Base-by-base conservation (phyloP, 192 early-diverging fungal genomes). In the Coemansia reversa region DNA sequence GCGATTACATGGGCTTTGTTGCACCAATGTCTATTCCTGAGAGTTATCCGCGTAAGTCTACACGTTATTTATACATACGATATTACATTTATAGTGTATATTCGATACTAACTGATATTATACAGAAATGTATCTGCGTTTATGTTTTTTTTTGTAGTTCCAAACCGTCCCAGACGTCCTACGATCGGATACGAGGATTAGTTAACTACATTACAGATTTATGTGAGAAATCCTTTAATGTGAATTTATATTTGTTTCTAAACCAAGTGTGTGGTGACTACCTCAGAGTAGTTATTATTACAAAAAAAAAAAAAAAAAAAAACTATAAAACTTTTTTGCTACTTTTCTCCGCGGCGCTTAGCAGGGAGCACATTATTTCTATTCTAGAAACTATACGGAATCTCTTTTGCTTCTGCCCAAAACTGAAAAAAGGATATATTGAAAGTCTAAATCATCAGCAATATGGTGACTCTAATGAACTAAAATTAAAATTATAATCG, bases 41-140 rank as follows among this genome's bases (percentile, higher is more conserved):
- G 49, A 60, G 60, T 55, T 79, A 79, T 54, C 76, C 76, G 23
- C 72, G 74, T 75, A 75, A 75, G 74, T 70, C 7, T 42, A 60
- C 27, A 11, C 24, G 42, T 23, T 60, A 33, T 24, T 19, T 11
- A 39, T 20, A 30, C 3, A 35, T 57, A 1, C 30, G 25, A 16
- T 7, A 5, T 32, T 32, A 5, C 30, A 32, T 32, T 32, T 32
- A 29, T 39, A 39, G 1, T 39, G 12, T 1, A 12, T 39, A 39
- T 39, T 39, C 16, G 20, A 30, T 33, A 53, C 16, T 11, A 51
- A 39, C 19, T 35, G 7, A 7, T 14, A 57, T 39, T 49, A 35
- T 20, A 42, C 12, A 6, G 18, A 24, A 20, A 19, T 2, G n/a
- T 2, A 35, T 50, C 48, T 27, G 18, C 5, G 33, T 19, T 11